phyloP scores from a whole-genome alignment of 2,329 filamentous ascomycete genomes.

The Fusarium equiseti region DNA sequence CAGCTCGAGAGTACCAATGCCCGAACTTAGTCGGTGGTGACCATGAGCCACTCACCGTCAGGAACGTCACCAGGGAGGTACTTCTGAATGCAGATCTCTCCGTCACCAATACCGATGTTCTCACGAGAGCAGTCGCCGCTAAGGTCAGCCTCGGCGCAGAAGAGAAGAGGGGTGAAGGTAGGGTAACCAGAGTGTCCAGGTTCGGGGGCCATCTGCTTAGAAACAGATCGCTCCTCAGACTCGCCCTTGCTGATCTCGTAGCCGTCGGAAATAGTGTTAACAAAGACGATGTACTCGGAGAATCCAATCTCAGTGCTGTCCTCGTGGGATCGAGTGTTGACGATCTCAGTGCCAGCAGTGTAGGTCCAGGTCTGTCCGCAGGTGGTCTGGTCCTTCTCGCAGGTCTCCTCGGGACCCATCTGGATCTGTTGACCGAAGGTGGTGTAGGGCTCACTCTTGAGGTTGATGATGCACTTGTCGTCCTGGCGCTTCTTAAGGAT shows the following conservation, averaged over 20 bases:
- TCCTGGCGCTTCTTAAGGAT: constrained; percentile 11
- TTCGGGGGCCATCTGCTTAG: constrained; percentile 14
- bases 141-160: constrained; percentile 4
- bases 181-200: constrained; percentile 19
- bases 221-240: constrained; percentile 2
- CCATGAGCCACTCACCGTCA: constrained; percentile 17
- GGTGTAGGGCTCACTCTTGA: constrained; percentile 15
- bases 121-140: constrained; percentile 8
- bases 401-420: constrained; percentile 1
- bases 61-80: constrained; percentile 12
- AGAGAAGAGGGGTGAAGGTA: constrained; percentile 23
- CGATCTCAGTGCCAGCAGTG: constrained; percentile 10
- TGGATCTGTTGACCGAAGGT: constrained; percentile 8
- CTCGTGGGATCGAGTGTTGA: not conserved
- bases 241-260: constrained; percentile 15
- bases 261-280: constrained; percentile 10
- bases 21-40: constrained; percentile 16
- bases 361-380: constrained; percentile 15
- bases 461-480: constrained; percentile 19
- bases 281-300: constrained; percentile 9
- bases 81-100: constrained; percentile 16
- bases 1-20: not conserved
- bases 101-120: constrained; percentile 1
- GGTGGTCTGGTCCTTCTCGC: constrained; percentile 2
- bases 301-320: constrained; percentile 18